Conservation (phyloP, 1,139 yeast genomes). For the Candida pseudocylindracea region DNA sequence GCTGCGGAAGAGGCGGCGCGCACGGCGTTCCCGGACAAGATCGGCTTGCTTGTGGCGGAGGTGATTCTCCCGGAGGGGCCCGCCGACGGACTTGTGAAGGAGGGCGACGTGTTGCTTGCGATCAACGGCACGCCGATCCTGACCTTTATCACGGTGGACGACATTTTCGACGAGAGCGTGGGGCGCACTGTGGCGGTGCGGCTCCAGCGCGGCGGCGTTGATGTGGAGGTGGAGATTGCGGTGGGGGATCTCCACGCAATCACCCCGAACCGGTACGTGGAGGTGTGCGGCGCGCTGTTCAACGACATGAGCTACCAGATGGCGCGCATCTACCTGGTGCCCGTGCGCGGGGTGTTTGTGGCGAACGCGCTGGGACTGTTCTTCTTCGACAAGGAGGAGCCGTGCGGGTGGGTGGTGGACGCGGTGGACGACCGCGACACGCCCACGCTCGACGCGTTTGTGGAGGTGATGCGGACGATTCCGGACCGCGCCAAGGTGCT, state of each 20-base stretch:
- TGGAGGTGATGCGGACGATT: slow-evolving; percentile 53
- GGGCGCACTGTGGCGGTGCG: slow-evolving; percentile 34
- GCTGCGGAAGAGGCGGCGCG: slow-evolving; percentile 59
- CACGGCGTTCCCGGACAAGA: slow-evolving; percentile 43
- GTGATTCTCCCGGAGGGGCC: slow-evolving; percentile 78
- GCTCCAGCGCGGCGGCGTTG: slow-evolving; percentile 44
- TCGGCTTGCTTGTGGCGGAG: slow-evolving; percentile 72
- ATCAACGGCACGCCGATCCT: slow-evolving; percentile 45
- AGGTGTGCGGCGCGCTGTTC: slow-evolving; percentile 73
- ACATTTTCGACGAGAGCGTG: slow-evolving; percentile 52
- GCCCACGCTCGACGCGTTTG: slow-evolving; percentile 48
- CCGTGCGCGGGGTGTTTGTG: slow-evolving; percentile 66
- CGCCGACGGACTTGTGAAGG: slow-evolving; percentile 48
- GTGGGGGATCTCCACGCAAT: slow-evolving; percentile 65
- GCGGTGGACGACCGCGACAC: slow-evolving; percentile 58
- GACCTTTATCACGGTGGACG: slow-evolving; percentile 66
- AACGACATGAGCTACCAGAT: slow-evolving; percentile 73
- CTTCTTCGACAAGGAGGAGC: slow-evolving; percentile 33
- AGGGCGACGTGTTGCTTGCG: slow-evolving; percentile 70
- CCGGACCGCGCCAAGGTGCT: slow-evolving; percentile 64
- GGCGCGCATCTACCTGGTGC: slow-evolving; percentile 68
- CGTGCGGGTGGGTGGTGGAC: slow-evolving; percentile 51
- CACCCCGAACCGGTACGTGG: slow-evolving; percentile 64
- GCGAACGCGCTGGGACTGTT: slow-evolving; percentile 68
- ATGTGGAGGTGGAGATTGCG: slow-evolving; percentile 21